A percentile compares a stretch with the other conserved stretches of the same genome.
phyloP scores from a whole-genome alignment of 164 flowering plant genomes.

The Annona squamosa region DNA sequence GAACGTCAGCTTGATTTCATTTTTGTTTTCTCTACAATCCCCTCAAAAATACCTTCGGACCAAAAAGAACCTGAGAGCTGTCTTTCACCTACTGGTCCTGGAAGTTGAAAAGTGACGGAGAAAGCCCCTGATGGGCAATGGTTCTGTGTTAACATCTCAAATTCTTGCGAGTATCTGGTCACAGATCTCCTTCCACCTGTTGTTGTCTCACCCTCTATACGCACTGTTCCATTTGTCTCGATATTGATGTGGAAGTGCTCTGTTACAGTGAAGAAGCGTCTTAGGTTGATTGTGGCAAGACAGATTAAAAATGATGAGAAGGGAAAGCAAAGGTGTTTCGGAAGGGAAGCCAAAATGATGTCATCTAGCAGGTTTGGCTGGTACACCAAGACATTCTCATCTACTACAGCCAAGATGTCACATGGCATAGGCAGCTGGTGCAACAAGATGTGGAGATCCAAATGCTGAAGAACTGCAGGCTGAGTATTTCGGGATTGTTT shows the following conservation, averaged over 20 bases:
- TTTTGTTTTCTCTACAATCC: slow-evolving; percentile 39
- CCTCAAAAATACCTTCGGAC: slow-evolving; percentile 65
- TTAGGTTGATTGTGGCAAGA: neutral
- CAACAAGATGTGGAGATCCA: too few species aligned
- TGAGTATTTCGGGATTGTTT: too few species aligned
- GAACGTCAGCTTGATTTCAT: neutral
- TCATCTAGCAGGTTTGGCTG: too few species aligned
- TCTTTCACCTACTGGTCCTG: slow-evolving; percentile 60
- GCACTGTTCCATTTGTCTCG: slow-evolving; percentile 45
- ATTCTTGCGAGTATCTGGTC: slow-evolving; percentile 24
- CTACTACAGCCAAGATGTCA: too few species aligned
- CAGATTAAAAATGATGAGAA: too few species aligned
- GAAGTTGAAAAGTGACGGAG: slow-evolving; percentile 57
- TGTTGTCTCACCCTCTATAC: slow-evolving; percentile 26
- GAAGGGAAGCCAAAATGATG: too few species aligned
- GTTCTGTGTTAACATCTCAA: slow-evolving; percentile 53
- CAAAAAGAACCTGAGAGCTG: slow-evolving; percentile 48
- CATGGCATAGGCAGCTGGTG: too few species aligned
- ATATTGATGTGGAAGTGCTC: slow-evolving; percentile 62
- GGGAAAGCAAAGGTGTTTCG: too few species aligned
- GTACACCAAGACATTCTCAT: too few species aligned
- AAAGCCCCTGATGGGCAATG: slow-evolving; percentile 60
- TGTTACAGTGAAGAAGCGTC: slow-evolving; percentile 16
- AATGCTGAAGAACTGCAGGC: too few species aligned
- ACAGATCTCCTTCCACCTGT: slow-evolving; percentile 49